Conservation (phyloP, 1,139 yeast species). For the Taphrina flavorubra region DNA sequence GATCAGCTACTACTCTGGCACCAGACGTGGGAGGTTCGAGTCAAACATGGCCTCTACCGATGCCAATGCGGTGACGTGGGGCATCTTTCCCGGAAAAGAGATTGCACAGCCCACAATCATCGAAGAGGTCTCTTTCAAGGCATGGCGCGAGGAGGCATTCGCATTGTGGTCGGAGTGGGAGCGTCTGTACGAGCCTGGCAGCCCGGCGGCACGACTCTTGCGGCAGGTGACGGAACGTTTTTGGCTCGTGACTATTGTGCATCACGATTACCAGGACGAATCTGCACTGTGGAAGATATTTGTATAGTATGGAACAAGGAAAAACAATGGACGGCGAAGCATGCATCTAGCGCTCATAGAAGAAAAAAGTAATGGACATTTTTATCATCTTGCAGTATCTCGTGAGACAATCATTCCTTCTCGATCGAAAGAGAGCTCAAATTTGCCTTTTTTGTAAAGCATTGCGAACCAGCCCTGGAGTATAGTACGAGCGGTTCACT, state of each 20-base stretch:
- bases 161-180: conserved; percentile 93
- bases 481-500: conserved; percentile 30
- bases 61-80: conserved; percentile 92
- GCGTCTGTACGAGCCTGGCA: conserved; percentile 66
- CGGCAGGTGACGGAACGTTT: conserved; percentile 66
- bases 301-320: background rate
- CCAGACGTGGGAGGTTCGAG: conserved; percentile 60
- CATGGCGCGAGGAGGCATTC: conserved; percentile 95
- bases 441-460: conserved; percentile 40
- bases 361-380: too few relatives aligned
- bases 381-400: too few relatives aligned
- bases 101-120: conserved; percentile 86
- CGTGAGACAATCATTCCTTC: too few relatives aligned
- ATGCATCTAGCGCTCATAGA: background rate
- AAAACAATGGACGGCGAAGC: background rate
- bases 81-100: conserved; percentile 86
- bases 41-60: conserved; percentile 63
- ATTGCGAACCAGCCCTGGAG: conserved; percentile 32
- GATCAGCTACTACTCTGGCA: conserved; percentile 75
- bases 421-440: conserved; percentile 17
- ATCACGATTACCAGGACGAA: conserved; percentile 80
- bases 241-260: conserved; percentile 78
- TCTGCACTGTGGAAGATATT: conserved; percentile 74
- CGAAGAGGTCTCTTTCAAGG: conserved; percentile 83
- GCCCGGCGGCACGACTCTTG: conserved; percentile 66